Evolutionary conservation across 768 basidiomycete genomes (phyloP).

Genomic region (Kwoniella pini): DNA sequence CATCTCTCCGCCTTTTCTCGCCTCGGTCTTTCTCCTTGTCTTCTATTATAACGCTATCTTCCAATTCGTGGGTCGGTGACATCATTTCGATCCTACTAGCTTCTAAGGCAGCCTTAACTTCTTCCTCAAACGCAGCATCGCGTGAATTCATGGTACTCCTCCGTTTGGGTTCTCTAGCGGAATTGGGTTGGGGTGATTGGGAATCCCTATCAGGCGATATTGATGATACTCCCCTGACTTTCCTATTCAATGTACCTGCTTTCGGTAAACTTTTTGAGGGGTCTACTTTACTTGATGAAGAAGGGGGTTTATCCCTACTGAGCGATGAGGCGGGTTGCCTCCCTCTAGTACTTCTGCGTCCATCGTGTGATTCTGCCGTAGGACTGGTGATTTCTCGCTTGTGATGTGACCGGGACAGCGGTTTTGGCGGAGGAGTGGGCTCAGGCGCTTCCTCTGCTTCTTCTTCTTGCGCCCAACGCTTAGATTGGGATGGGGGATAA

Average conservation of each 20-base stretch:
- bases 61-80: slow-evolving; percentile 56
- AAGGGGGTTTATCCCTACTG: slow-evolving; percentile 25
- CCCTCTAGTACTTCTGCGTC: slow-evolving; percentile 16
- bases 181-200: slow-evolving; percentile 23
- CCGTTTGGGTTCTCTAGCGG: slow-evolving; percentile 63
- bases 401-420: slow-evolving; percentile 26
- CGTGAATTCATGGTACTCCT: slow-evolving; percentile 97
- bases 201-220: slow-evolving; percentile 20
- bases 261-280: slow-evolving; percentile 7
- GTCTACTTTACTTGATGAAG: slow-evolving; percentile 1
- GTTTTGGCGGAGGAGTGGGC: slow-evolving; percentile 13
- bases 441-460: slow-evolving; percentile 16
- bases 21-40: slow-evolving; percentile 59
- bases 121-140: slow-evolving; percentile 86
- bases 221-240: slow-evolving; percentile 13
- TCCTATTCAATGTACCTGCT: not conserved
- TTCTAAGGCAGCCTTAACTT: slow-evolving; percentile 56
- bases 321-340: not conserved
- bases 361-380: slow-evolving; percentile 11
- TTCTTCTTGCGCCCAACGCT: slow-evolving; percentile 38
- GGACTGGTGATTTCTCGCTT: slow-evolving; percentile 33
- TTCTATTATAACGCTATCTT: slow-evolving; percentile 33
- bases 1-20: slow-evolving; percentile 38
- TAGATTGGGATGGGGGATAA: slow-evolving; percentile 48
- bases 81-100: slow-evolving; percentile 52